phyloP scores from a whole-genome alignment of 1,284 basidiomycete species.

The Moesziomyces sp. region DNA sequence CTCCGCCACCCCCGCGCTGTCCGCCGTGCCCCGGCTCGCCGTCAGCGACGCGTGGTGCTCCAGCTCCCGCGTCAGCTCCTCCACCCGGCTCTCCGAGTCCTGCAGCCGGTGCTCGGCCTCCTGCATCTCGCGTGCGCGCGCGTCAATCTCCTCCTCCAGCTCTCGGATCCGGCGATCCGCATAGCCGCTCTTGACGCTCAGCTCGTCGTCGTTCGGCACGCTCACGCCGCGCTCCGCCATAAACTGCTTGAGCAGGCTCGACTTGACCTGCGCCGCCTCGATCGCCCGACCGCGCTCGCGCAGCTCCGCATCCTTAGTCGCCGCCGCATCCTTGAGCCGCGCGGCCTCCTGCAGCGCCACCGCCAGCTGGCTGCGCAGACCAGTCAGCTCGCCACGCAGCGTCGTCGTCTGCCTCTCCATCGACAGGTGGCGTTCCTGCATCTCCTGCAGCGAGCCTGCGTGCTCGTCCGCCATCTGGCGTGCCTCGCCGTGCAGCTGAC shows the following conservation, averaged over 20 bases:
- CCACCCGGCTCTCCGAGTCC: slow-evolving; percentile 59
- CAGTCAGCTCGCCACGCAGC: slow-evolving; percentile 81
- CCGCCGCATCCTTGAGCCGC: slow-evolving; percentile 72
- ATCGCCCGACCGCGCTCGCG: slow-evolving; percentile 77
- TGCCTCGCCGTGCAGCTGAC: slow-evolving; percentile 61
- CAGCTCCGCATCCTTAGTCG: slow-evolving; percentile 74
- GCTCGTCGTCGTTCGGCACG: slow-evolving; percentile 64
- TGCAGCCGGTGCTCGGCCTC: slow-evolving; percentile 62
- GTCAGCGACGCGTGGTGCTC: slow-evolving; percentile 59
- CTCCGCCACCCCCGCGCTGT: slow-evolving; percentile 80
- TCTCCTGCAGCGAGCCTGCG: slow-evolving; percentile 74
- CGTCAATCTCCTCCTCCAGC: slow-evolving; percentile 64
- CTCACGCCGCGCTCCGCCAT: slow-evolving; percentile 78
- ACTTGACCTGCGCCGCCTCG: slow-evolving; percentile 79
- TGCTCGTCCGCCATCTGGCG: slow-evolving; percentile 67
- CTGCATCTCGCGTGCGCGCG: slow-evolving; percentile 50
- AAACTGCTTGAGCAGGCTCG: slow-evolving; percentile 84
- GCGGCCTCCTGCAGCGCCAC: slow-evolving; percentile 78
- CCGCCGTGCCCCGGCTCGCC: slow-evolving; percentile 75
- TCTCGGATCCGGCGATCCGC: slow-evolving; percentile 59
- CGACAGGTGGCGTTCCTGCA: slow-evolving; percentile 74
- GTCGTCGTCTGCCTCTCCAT: slow-evolving; percentile 78
- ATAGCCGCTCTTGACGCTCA: slow-evolving; percentile 55
- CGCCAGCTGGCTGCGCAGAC: slow-evolving; percentile 81
- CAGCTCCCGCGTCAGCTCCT: slow-evolving; percentile 59